These are phyloP conservation scores for Nyctanthes arbortristis DNA, from an alignment of 257 asterid species.

Conservation along the genomic window DNA sequence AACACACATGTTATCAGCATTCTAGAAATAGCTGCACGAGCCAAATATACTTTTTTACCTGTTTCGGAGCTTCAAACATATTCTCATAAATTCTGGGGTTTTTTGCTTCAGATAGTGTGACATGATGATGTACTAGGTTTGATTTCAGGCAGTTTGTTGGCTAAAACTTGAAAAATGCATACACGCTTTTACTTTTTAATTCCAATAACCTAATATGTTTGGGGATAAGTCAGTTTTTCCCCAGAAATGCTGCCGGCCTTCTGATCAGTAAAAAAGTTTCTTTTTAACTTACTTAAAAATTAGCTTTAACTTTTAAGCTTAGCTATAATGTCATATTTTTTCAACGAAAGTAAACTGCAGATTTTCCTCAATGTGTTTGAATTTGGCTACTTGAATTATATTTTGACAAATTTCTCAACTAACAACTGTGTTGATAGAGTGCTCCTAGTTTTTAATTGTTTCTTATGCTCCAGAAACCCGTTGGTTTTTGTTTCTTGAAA, in stretches of 20 bases:
- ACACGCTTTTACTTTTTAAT: too few relatives aligned
- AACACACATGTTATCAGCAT: neutral
- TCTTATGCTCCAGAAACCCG: neutral
- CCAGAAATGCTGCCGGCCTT: too few relatives aligned
- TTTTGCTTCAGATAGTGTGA: neutral
- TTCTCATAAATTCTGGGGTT: neutral
- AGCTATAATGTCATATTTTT: neutral
- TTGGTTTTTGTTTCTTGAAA: neutral
- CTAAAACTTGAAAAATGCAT: neutral
- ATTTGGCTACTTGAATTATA: neutral
- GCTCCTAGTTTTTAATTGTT: neutral
- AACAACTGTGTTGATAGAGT: neutral
- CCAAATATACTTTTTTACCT: neutral
- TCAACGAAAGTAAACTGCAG: neutral
- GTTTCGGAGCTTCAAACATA: neutral
- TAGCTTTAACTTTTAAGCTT: neutral
- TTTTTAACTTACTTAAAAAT: too few relatives aligned
- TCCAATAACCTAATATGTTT: too few relatives aligned
- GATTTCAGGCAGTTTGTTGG: too few relatives aligned
- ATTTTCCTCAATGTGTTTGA: neutral
- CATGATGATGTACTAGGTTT: neutral
- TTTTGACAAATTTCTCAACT: neutral
- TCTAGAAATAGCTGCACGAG: neutral
- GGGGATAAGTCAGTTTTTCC: too few relatives aligned
- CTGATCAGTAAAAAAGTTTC: too few relatives aligned